Evolutionary conservation across 2,329 filamentous ascomycete genomes (phyloP).

Genomic region (Hypoxylon sp.): DNA sequence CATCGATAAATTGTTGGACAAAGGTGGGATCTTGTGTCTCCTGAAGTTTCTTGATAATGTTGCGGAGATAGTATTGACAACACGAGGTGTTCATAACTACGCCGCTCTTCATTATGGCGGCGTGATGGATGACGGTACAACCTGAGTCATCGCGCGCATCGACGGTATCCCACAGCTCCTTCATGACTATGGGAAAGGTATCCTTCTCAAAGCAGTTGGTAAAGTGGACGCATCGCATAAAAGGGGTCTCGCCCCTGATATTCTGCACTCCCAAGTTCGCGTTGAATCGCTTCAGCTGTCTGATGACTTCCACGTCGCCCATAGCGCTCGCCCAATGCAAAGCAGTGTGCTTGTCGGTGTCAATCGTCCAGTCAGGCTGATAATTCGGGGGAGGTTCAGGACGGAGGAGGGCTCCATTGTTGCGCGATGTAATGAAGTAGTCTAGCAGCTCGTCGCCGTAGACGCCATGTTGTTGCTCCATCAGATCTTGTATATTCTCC

Average conservation of each 20-base stretch:
- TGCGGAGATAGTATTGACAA: slow-evolving; percentile 93
- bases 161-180: slow-evolving; percentile 85
- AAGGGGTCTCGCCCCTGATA: slow-evolving; percentile 83
- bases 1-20: slow-evolving; percentile 83
- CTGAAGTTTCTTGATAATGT: slow-evolving; percentile 86
- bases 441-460: slow-evolving; percentile 95
- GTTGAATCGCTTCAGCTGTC: slow-evolving; percentile 84
- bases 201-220: slow-evolving; percentile 97
- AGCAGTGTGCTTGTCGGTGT: slow-evolving; percentile 91
- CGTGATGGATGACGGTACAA: slow-evolving; percentile 93
- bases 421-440: slow-evolving; percentile 91
- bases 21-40: slow-evolving; percentile 81
- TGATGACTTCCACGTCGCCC: slow-evolving; percentile 94
- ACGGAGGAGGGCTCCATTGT: slow-evolving; percentile 77
- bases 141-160: slow-evolving; percentile 83
- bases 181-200: slow-evolving; percentile 87
- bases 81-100: slow-evolving; percentile 86
- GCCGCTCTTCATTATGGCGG: slow-evolving; percentile 87
- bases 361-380: slow-evolving; percentile 91
- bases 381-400: slow-evolving; percentile 88
- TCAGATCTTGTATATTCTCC: slow-evolving; percentile 71
- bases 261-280: slow-evolving; percentile 81
- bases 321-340: slow-evolving; percentile 98
- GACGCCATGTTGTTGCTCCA: slow-evolving; percentile 86
- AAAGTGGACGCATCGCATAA: slow-evolving; percentile 95